These are phyloP conservation scores for Allium cepa DNA, from an alignment of 106 monocot species.

Conservation along the genomic window DNA sequence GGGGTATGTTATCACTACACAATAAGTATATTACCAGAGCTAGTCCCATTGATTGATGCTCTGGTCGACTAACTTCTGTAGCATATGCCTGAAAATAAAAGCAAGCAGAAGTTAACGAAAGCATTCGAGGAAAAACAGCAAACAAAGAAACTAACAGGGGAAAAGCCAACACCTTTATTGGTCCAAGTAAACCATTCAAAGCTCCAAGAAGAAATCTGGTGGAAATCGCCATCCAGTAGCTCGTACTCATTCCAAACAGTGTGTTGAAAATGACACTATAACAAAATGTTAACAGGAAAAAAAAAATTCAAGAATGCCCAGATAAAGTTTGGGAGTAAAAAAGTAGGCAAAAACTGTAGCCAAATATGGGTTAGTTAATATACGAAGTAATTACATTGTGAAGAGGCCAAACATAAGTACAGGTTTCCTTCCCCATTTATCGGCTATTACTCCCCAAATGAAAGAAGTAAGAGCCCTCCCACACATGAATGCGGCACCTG, in stretches of 20 bases:
- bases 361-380: not conserved
- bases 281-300: not conserved
- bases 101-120: not conserved
- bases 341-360: not conserved
- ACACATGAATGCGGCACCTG: slow-evolving; percentile 81
- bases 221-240: slow-evolving; percentile 85
- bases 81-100: slow-evolving; percentile 47
- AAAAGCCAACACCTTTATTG: slow-evolving; percentile 40
- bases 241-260: slow-evolving; percentile 73
- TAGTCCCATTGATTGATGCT: slow-evolving; percentile 60
- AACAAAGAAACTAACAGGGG: not conserved
- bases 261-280: slow-evolving; percentile 73
- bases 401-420: slow-evolving; percentile 56
- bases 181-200: slow-evolving; percentile 71
- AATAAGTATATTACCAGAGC: slow-evolving; percentile 39
- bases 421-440: slow-evolving; percentile 84
- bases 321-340: not conserved
- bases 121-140: not conserved
- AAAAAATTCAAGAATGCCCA: not conserved
- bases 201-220: slow-evolving; percentile 82
- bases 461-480: slow-evolving; percentile 83
- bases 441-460: slow-evolving; percentile 74
- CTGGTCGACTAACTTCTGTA: slow-evolving; percentile 43
- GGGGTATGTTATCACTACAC: not conserved
- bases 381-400: slow-evolving; percentile 42